Base-by-base conservation (phyloP, 208 protist genomes). In the Leishmania major region DNA sequence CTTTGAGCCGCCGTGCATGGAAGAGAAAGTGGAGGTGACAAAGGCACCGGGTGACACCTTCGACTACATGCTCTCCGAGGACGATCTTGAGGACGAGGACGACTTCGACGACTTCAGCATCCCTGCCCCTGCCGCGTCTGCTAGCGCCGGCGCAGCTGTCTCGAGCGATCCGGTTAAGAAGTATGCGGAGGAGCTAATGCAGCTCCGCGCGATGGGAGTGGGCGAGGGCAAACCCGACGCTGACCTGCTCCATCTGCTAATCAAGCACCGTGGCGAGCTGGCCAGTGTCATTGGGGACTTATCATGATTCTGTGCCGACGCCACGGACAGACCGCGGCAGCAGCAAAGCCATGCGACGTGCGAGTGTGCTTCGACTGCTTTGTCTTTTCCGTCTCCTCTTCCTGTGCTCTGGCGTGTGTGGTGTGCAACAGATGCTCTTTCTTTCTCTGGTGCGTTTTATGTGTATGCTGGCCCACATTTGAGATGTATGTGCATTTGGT, bases 201-300 rank as follows among this genome's bases (percentile, higher is more conserved):
- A 97, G 87, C 83, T 98, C 40, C 90, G 90, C 4, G 87, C 82
- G 53, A 93, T 96, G 87, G 87, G 85, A 62, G 72, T 98, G 19
- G 92, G 80, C 40, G 85, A 90, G n/a, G 85, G 87, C 35, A 86
- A 87, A 70, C 86, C 76, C 2, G 93, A 96, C 59, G 87, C 89
- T 47, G 85, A 94, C 51, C 72, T 98, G 40, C 79, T 96, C 49
- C 66, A 88, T 25, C 80, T 98, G 66, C 81, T 98, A 72, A 59
- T 57, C 3, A 85, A 96, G 75, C 84, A 88, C 69, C 89, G 89
- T 69, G 95, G 95, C 43, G 93, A 98, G 57, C 78, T 98, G 28
- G 92, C 87, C 4, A 91, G 83, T 7, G 90, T 96, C 7, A 84
- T 98, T 73, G 91, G 90, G 19, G 77, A 87, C 62, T 64, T 96